phyloP scores from a whole-genome alignment of 2,329 filamentous ascomycete species.

The Sordariomycetes sp. region DNA sequence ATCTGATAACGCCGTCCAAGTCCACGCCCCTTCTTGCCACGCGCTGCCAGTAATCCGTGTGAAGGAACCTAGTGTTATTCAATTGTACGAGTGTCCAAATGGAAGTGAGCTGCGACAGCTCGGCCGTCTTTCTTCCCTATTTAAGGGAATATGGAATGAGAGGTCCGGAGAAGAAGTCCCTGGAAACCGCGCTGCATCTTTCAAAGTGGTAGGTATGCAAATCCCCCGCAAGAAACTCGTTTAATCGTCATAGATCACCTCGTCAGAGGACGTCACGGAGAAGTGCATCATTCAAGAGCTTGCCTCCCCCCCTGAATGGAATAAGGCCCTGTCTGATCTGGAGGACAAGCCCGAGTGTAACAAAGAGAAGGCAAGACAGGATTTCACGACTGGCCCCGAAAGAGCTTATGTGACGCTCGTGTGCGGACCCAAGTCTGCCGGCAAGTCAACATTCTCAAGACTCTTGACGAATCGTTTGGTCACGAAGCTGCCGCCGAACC shows the following conservation, averaged over 20 bases:
- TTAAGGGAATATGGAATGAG: constrained; percentile 57
- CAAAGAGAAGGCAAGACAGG: too few species aligned
- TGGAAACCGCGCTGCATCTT: constrained; percentile 22
- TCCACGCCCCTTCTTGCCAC: constrained; percentile 60
- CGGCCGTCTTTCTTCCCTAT: constrained; percentile 54
- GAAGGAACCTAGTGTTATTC: constrained; percentile 36
- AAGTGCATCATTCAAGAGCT: constrained; percentile 42
- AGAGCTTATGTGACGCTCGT: constrained; percentile 44
- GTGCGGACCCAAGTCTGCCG: constrained; percentile 62
- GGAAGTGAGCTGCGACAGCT: constrained; percentile 41
- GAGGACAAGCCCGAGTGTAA: constrained; percentile 28
- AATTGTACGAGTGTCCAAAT: constrained; percentile 45
- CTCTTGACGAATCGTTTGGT: constrained; percentile 58
- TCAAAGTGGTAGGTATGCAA: constrained; percentile 39
- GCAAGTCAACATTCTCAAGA: constrained; percentile 67
- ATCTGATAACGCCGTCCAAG: constrained; percentile 37
- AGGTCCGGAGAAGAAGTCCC: constrained; percentile 11
- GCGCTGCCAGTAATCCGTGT: constrained; percentile 59
- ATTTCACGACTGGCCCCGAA: too few species aligned
- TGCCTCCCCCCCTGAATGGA: constrained; percentile 50
- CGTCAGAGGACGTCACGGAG: constrained; percentile 41
- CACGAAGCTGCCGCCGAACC: constrained; percentile 28
- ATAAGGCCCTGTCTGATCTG: constrained; percentile 49
- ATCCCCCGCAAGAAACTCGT: too few species aligned
- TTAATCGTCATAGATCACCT: constrained; percentile 50